A percentile compares a stretch with the other conserved stretches of the same genome.
Evolutionary conservation across 73 alveolate species (phyloP).

Genomic region (Breviolum minutum): DNA sequence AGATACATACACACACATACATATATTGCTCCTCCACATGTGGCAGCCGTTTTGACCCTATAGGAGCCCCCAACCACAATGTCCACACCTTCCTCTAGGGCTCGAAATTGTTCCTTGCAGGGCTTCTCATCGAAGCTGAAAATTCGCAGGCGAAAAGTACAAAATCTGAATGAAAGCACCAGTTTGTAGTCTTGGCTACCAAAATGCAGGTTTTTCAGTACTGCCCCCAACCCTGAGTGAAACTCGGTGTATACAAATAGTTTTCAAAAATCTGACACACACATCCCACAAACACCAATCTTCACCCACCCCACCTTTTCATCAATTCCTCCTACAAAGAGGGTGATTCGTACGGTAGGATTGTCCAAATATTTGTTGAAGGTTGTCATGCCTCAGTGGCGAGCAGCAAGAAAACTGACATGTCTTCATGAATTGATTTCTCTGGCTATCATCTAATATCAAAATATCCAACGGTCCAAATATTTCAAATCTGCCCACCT

Average conservation of each 20-base stretch:
- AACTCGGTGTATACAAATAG: too few relatives aligned
- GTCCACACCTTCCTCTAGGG: conserved; percentile 89
- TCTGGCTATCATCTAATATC: too few relatives aligned
- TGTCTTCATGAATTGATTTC: too few relatives aligned
- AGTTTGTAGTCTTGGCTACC: background rate
- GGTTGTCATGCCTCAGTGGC: conserved; percentile 73
- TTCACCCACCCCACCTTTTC: conserved; percentile 44
- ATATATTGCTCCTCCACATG: background rate
- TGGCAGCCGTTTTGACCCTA: background rate
- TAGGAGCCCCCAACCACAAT: background rate
- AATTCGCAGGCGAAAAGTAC: background rate
- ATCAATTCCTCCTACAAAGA: conserved; percentile 95
- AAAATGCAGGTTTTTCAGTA: background rate
- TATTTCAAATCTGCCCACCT: too few relatives aligned
- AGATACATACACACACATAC: too few relatives aligned
- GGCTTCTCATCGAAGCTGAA: too few relatives aligned
- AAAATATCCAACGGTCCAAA: too few relatives aligned
- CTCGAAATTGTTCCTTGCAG: conserved; percentile 76
- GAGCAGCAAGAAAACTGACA: background rate
- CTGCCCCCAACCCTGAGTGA: background rate
- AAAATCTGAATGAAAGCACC: background rate
- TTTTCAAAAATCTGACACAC: background rate
- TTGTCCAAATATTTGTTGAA: conserved; percentile 89
- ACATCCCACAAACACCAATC: background rate
- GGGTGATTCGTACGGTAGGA: conserved; percentile 84